Conservation (phyloP, 2,329 filamentous ascomycete genomes). For the Byssothecium circinans region DNA sequence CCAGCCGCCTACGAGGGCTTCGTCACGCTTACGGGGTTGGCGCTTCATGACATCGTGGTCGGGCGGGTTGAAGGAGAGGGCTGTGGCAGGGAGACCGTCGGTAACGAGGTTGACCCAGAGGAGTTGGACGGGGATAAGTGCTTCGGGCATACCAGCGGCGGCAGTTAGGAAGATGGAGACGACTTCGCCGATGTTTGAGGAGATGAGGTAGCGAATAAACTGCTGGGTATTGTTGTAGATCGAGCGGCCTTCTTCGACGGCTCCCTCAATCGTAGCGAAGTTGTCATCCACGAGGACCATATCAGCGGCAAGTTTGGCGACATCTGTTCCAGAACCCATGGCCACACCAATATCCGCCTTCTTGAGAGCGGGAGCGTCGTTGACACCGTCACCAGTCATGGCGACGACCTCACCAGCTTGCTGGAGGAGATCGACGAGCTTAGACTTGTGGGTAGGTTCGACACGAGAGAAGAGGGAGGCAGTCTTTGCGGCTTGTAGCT, state of each 20-base stretch:
- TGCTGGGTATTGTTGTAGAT: slow-evolving; percentile 99
- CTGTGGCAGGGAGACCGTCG: slow-evolving; percentile 93
- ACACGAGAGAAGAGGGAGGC: slow-evolving; percentile 95
- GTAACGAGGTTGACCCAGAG: slow-evolving; percentile 99
- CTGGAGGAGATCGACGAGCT: slow-evolving; percentile 93
- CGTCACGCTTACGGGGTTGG: slow-evolving; percentile 86
- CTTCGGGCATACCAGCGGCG: slow-evolving; percentile 95
- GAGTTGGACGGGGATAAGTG: slow-evolving; percentile 92
- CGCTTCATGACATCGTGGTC: slow-evolving; percentile 98
- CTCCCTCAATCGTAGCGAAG: slow-evolving; percentile 95
- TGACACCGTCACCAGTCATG: slow-evolving; percentile 99
- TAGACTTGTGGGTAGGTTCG: slow-evolving; percentile 95
- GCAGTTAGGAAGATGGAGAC: slow-evolving; percentile 98
- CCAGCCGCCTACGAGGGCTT: slow-evolving; percentile 91
- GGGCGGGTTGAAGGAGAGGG: slow-evolving; percentile 96
- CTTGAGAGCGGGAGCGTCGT: slow-evolving; percentile 95
- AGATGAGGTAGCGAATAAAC: slow-evolving; percentile 98
- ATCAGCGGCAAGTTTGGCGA: slow-evolving; percentile 92
- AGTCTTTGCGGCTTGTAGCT: slow-evolving; percentile 79
- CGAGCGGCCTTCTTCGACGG: slow-evolving; percentile 93
- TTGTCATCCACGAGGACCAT: slow-evolving; percentile 99
- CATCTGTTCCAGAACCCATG: slow-evolving; percentile 97
- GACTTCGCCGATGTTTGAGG: slow-evolving; percentile 98
- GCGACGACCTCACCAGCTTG: slow-evolving; percentile 91
- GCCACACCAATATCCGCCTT: slow-evolving; percentile 98